Conservation (phyloP, 306 rosid genomes). For the Cyclanthera cordifolia region DNA sequence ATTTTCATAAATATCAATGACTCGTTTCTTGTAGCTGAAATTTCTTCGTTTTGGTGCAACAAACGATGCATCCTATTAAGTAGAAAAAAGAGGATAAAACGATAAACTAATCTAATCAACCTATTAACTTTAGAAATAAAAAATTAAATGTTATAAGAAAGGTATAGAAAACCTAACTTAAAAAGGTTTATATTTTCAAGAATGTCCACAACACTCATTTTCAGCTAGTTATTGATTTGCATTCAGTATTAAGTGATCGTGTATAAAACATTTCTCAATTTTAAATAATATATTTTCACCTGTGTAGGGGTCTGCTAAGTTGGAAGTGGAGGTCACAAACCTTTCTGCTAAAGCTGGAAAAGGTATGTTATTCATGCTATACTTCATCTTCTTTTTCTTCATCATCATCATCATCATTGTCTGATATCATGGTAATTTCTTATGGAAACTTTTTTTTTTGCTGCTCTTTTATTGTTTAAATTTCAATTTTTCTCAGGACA, state of each 20-base stretch:
- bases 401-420: too few relatives aligned
- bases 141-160: background rate
- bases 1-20: too few relatives aligned
- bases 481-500: too few relatives aligned
- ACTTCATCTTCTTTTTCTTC: too few relatives aligned
- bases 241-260: background rate
- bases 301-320: constrained; percentile 68
- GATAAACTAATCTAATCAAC: background rate
- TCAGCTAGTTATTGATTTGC: background rate
- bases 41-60: background rate
- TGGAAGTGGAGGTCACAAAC: constrained; percentile 94
- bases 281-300: background rate
- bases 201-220: background rate
- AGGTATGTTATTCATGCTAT: constrained; percentile 30
- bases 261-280: background rate
- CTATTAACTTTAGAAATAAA: background rate
- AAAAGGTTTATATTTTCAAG: background rate
- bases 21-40: too few relatives aligned
- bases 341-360: constrained; percentile 96
- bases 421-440: too few relatives aligned
- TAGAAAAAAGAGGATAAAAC: too few relatives aligned
- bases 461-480: too few relatives aligned
- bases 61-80: background rate
- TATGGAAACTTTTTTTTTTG: too few relatives aligned
- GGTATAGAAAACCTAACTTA: background rate